A percentile compares a stretch with the other conserved stretches of the same genome.
phyloP scores from a whole-genome alignment of 805 yeast genomes.

The Kodamaea leandrae region DNA sequence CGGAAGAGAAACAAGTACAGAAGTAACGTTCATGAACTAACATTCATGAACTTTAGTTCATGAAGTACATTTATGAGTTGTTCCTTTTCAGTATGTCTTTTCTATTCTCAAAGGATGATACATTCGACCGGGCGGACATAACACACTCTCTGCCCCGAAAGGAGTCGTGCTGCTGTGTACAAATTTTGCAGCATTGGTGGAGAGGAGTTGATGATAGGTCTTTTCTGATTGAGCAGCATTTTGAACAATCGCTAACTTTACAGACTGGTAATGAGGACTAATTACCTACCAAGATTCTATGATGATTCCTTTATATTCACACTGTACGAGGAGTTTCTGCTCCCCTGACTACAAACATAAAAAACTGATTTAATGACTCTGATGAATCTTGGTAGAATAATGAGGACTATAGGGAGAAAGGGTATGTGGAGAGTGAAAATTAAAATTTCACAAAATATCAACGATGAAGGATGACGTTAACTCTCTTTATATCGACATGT shows the following conservation, averaged over 20 bases:
- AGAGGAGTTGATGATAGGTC: constrained; percentile 52
- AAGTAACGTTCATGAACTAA: too few relatives aligned
- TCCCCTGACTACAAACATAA: constrained; percentile 37
- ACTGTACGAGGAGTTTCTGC: constrained; percentile 47
- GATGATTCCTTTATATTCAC: constrained; percentile 53
- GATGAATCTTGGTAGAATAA: constrained; percentile 18
- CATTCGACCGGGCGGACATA: constrained; percentile 55
- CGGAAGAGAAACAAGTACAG: too few relatives aligned
- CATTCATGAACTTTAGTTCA: too few relatives aligned
- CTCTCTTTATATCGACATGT: background rate
- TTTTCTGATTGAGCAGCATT: constrained; percentile 17
- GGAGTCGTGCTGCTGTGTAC: constrained; percentile 57
- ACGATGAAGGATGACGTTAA: too few relatives aligned
- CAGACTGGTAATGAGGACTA: background rate
- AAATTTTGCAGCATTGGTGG: constrained; percentile 45
- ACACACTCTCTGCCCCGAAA: constrained; percentile 36
- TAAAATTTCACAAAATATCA: too few relatives aligned
- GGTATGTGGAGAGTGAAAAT: background rate
- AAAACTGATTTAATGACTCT: constrained; percentile 56
- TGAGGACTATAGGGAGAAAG: background rate
- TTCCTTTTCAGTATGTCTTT: constrained; percentile 22
- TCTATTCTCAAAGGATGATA: constrained; percentile 36
- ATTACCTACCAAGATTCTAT: constrained; percentile 21
- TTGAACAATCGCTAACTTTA: background rate
- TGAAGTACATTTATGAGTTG: too few relatives aligned